Conservation (phyloP, 495 filamentous ascomycete species). For the Staphylotrichum longicolle region DNA sequence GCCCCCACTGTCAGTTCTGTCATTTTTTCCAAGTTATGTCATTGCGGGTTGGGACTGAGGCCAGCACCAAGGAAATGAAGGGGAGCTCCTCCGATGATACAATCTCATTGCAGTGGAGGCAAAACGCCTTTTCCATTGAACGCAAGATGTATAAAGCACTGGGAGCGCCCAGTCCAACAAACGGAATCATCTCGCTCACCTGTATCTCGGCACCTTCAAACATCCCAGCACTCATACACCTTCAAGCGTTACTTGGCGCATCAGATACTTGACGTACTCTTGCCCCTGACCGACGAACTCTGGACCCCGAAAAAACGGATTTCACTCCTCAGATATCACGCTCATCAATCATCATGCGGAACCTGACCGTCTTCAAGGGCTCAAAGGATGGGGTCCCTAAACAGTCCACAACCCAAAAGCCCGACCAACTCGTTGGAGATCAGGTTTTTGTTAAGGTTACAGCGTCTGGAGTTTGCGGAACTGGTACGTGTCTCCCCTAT, state of each 20-base stretch:
- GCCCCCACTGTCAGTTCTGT: too few relatives aligned
- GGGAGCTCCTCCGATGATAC: not conserved
- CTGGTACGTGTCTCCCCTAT: not conserved
- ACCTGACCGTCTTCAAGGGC: constrained; percentile 9
- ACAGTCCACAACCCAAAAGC: constrained; percentile 9
- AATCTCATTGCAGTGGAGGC: not conserved
- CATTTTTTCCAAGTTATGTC: too few relatives aligned
- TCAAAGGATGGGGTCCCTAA: not conserved
- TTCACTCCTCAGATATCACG: not conserved
- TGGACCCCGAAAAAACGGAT: not conserved
- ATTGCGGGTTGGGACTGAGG: too few relatives aligned
- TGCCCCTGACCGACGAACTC: not conserved
- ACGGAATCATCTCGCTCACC: not conserved
- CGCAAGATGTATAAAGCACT: not conserved
- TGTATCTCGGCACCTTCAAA: too few relatives aligned
- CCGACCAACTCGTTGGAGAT: constrained; percentile 3
- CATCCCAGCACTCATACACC: not conserved
- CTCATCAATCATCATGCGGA: not conserved
- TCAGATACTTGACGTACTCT: not conserved
- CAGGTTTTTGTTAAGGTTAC: constrained; percentile 6
- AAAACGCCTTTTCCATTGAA: not conserved
- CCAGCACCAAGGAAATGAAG: not conserved
- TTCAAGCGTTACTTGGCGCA: too few relatives aligned
- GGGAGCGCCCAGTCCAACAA: not conserved
- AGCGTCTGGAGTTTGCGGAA: constrained; percentile 13